Conservation (phyloP, 1,284 basidiomycete species). For the Fistulinella staudtii region DNA sequence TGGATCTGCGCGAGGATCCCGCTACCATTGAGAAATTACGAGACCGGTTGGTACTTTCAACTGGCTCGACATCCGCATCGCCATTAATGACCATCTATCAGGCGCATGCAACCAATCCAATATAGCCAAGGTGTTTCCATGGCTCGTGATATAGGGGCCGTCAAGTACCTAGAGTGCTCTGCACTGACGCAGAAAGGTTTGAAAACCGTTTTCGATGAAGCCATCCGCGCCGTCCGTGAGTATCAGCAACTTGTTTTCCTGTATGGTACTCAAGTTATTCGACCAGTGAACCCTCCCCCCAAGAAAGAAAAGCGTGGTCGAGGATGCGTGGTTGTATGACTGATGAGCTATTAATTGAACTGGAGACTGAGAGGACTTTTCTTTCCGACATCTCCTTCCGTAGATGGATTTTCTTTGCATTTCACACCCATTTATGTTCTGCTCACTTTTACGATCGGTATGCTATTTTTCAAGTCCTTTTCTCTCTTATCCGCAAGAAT, state of each 20-base stretch:
- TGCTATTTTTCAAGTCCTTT: constrained; percentile 23
- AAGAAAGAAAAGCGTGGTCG: constrained; percentile 49
- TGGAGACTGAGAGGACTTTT: constrained; percentile 18
- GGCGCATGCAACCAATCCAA: constrained; percentile 92
- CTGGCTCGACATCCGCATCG: background rate
- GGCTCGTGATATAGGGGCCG: constrained; percentile 92
- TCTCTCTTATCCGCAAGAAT: constrained; percentile 15
- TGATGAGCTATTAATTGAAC: constrained; percentile 13
- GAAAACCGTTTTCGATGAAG: constrained; percentile 97
- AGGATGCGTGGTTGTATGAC: constrained; percentile 71
- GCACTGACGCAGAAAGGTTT: constrained; percentile 97
- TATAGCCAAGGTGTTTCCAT: constrained; percentile 90
- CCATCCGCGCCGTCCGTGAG: constrained; percentile 88
- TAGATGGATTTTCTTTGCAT: constrained; percentile 39
- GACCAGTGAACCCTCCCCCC: constrained; percentile 69
- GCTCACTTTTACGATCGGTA: constrained; percentile 43
- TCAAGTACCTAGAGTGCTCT: constrained; percentile 96
- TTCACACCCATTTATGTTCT: constrained; percentile 58
- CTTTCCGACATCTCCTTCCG: constrained; percentile 13
- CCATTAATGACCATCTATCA: constrained; percentile 30
- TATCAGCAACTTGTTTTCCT: constrained; percentile 26
- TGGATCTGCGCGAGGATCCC: constrained; percentile 95
- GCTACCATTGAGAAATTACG: constrained; percentile 88
- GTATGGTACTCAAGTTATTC: constrained; percentile 13
- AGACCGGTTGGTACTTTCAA: constrained; percentile 61